Evolutionary conservation across 768 basidiomycete species (phyloP), one percentile per base, ranked within the genome.

Genomic region (Suillus occidentalis): DNA sequence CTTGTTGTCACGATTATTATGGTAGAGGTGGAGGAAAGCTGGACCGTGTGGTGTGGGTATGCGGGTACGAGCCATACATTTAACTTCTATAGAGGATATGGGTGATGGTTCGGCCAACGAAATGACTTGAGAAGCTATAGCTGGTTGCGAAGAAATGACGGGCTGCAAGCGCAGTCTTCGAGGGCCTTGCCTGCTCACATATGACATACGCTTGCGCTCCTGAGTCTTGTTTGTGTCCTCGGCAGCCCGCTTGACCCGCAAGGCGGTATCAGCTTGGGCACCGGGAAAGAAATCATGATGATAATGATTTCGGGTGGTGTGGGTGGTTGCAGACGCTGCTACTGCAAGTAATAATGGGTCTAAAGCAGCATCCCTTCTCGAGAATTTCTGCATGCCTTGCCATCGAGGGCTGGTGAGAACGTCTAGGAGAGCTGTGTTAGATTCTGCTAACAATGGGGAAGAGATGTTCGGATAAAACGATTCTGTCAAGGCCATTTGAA

Each of bases 21-120:
- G 94, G 79, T 99, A 99, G 62, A 99, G 80, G 72, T 99, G 95
- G 12, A 99, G 83, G 79, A 98, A 98, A 20, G 90, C 87, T 14
- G 92, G 89, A 6, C 96, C 97, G 70, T 99, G 94, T 0, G 94
- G 93, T 0, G 97, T 99, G 49, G 97, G 97, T 75, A 99, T 93
- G 63, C 97, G 91, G 4, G 97, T 98, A 63, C 97, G 91, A 14
- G 95, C 97, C 88, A 97, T 94, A 76, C 97, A 99, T 75, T 87
- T 89, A 36, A 98, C 92, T 63, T 87, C 81, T n/a, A 92, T 63
- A 4, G 55, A 45, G 0, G 72, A 61, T 28, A 62, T 62, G 25
- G 60, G 37, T 22, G 52, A 2, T 16, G 10, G 16, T 49, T 12
- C 63, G n/a, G 64, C 65, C 45, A 36, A 63, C 45, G 65, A 56